A percentile compares a stretch with the other conserved stretches of the same genome.
Conservation (phyloP, 2,329 filamentous ascomycete genomes). For the Neonectria neomacrospora region DNA sequence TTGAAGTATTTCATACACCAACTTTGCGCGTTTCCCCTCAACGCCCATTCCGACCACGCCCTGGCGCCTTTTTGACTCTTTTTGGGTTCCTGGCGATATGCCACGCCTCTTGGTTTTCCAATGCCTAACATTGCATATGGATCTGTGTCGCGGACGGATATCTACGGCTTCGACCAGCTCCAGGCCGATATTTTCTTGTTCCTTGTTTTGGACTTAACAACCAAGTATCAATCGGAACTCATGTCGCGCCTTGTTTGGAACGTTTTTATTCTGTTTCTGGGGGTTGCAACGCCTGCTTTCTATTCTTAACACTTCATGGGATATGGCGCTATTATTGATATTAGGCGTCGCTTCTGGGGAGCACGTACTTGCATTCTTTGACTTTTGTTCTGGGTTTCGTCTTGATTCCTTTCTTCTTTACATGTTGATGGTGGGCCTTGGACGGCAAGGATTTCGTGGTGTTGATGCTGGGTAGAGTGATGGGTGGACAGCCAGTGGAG, state of each 20-base stretch:
- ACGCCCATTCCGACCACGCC: conserved; percentile 35
- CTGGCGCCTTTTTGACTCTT: conserved; percentile 35
- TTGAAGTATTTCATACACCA: conserved; percentile 33
- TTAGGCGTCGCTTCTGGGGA: conserved; percentile 30
- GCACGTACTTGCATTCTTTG: conserved; percentile 25
- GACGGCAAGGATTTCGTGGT: conserved; percentile 31
- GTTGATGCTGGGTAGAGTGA: conserved; percentile 36
- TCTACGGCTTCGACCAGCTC: conserved; percentile 1
- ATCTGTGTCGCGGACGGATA: conserved; percentile 13
- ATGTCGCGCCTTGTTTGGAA: conserved; percentile 13
- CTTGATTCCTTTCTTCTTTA: conserved; percentile 11
- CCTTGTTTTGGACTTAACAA: conserved; percentile 15
- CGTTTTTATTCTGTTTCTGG: conserved; percentile 29
- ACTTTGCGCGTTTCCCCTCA: conserved; percentile 28
- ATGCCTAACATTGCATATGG: conserved; percentile 17
- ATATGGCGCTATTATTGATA: conserved; percentile 45
- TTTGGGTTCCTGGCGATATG: conserved; percentile 27
- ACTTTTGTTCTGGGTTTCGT: conserved; percentile 25
- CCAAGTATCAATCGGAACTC: conserved; percentile 20
- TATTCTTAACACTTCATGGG: conserved; percentile 38
- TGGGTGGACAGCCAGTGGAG: conserved; percentile 8
- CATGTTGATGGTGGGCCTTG: conserved; percentile 28
- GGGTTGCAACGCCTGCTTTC: conserved; percentile 32
- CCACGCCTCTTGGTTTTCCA: conserved; percentile 22
- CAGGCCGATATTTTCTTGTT: conserved; percentile 3